Evolutionary conservation across 768 basidiomycete genomes (phyloP).

Genomic region (Rhizopogon salebrosus): DNA sequence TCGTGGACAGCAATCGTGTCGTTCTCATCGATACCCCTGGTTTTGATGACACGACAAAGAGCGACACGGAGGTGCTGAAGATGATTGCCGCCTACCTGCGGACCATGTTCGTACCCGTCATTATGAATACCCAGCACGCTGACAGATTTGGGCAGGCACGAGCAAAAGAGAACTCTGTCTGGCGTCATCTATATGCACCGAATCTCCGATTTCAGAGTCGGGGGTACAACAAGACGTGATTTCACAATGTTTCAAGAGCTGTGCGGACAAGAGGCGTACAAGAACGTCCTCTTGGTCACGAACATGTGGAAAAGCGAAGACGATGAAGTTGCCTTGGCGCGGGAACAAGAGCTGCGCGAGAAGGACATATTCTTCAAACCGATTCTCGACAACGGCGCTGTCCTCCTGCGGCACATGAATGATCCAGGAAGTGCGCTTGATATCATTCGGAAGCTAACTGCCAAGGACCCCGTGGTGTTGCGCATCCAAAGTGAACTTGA

Average conservation of each 20-base stretch:
- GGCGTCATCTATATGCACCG: conserved; percentile 52
- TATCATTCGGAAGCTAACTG: conserved; percentile 39
- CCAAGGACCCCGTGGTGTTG: conserved; percentile 36
- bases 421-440: conserved; percentile 37
- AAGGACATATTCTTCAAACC: conserved; percentile 45
- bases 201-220: conserved; percentile 45
- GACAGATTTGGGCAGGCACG: conserved; percentile 21
- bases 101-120: conserved; percentile 21
- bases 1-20: conserved; percentile 30
- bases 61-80: conserved; percentile 45
- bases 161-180: conserved; percentile 32
- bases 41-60: conserved; percentile 50
- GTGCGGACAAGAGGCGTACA: conserved; percentile 46
- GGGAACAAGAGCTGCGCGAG: conserved; percentile 41
- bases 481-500: conserved; percentile 53
- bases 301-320: conserved; percentile 47
- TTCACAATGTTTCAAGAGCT: conserved; percentile 48
- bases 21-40: conserved; percentile 58
- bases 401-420: conserved; percentile 37
- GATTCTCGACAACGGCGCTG: conserved; percentile 41
- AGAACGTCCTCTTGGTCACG: conserved; percentile 47
- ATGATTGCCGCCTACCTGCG: conserved; percentile 41
- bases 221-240: conserved; percentile 42
- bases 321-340: conserved; percentile 28
- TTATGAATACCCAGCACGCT: background rate